A percentile compares a stretch with the other conserved stretches of the same genome.
These are phyloP conservation scores for Mariannaea elegans DNA, from an alignment of 2,329 filamentous ascomycete species.

Conservation along the genomic window DNA sequence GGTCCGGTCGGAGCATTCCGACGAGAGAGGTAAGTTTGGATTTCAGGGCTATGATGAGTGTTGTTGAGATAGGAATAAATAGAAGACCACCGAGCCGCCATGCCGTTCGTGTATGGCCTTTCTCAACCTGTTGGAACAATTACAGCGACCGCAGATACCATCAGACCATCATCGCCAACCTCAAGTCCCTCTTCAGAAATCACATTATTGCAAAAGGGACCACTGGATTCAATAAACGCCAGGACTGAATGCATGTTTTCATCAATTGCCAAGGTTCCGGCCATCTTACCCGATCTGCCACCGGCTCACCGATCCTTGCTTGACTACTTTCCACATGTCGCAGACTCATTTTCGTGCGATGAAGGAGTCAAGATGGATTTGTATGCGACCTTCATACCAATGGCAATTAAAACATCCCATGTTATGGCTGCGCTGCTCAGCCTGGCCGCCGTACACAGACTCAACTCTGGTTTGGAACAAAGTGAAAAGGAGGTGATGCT, in stretches of 20 bases:
- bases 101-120: no score
- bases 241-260: background rate
- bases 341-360: constrained; percentile 7
- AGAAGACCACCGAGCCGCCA: background rate
- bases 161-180: background rate
- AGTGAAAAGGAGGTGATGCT: background rate
- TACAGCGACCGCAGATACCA: background rate
- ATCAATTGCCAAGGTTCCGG: background rate
- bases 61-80: background rate
- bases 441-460: constrained; percentile 4
- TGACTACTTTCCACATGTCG: constrained; percentile 3
- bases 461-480: background rate
- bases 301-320: background rate
- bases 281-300: background rate
- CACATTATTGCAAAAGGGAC: no score
- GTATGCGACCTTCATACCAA: background rate
- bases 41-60: background rate
- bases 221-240: no score
- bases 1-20: background rate
- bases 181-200: background rate
- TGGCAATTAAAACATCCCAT: background rate
- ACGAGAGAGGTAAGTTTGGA: background rate
- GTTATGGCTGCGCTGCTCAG: constrained; percentile 4
- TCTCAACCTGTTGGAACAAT: no score
- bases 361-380: constrained; percentile 1